Evolutionary conservation across 345 rosid genomes (phyloP).

Genomic region (Excoecaria cochinchinensis): DNA sequence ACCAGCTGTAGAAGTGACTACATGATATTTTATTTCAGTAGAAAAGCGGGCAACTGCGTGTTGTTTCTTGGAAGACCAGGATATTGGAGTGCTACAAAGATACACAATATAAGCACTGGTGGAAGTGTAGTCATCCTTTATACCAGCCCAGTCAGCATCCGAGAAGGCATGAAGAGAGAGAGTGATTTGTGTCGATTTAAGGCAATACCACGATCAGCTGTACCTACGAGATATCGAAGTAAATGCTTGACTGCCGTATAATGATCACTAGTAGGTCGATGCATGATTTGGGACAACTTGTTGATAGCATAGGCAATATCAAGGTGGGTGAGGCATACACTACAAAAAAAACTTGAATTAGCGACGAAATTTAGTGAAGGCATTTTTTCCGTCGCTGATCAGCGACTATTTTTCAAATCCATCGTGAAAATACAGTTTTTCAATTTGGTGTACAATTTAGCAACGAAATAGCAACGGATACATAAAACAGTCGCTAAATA

Average conservation of each 20-base stretch:
- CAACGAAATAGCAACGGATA: no score
- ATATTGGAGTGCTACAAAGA: neutral
- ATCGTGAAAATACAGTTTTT: no score
- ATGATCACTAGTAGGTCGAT: neutral
- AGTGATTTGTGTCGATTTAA: neutral
- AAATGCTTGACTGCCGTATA: neutral
- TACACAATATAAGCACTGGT: neutral
- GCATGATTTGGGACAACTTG: conserved; percentile 6
- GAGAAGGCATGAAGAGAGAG: neutral
- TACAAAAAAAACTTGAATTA: no score
- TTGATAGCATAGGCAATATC: neutral
- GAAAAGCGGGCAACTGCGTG: neutral
- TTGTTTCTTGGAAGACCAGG: neutral
- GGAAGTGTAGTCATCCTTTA: neutral
- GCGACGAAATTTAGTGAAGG: no score
- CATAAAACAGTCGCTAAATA: no score
- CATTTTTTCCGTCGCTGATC: no score
- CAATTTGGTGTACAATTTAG: no score
- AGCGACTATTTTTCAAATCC: no score
- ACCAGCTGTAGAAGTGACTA: no score
- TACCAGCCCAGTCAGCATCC: neutral
- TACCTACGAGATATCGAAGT: neutral
- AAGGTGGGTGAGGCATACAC: neutral
- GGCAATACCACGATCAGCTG: neutral
- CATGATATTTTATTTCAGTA: neutral